Base-by-base conservation (phyloP, 2,329 filamentous ascomycete species). In the Aaosphaeria arxii region DNA sequence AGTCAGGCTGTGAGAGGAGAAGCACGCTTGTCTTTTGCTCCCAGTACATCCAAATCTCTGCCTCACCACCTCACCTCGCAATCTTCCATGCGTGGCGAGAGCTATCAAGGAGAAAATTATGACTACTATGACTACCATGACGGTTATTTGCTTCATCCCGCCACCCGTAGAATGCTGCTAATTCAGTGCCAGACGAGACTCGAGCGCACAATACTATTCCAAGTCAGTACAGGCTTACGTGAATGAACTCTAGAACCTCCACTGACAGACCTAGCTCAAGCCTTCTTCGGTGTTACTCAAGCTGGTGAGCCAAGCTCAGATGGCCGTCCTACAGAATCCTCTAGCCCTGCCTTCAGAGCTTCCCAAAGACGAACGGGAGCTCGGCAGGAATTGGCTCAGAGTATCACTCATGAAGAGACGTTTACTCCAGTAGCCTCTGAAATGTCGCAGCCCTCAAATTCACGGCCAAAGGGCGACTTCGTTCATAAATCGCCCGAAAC, bases 341-440 rank as follows among this genome's bases (percentile, higher is more conserved):
- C 73, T 2, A 76, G 73, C 51, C 74, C 74, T 31, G 63, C 69
- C 2, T 63, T 71, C 42, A 63, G 53, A 38, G 72, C 71, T 11
- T 62, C 65, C 31, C 67, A 66, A 48, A 57, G 70, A 35, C 59
- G 56, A 45, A 47, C 44, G 5, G 48, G 9, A 11, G 33, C 33
- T 13, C 33, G 13, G 13, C 9, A 51, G 17, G 17, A 24, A 24
- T 24, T 24, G 17, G 17, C 17, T 24, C 17, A 24, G 17, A 24
- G 17, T 3, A 24, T 24, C 17, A 24, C 17, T 3, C 17, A 24
- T 24, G 17, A 24, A 24, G 17, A 24, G 17, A 24, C 17, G 17
- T 24, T 24, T 24, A 24, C 17, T 24, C 17, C 17, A 24, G 17
- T 24, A 24, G 17, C 17, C 17, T 24, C 17, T 24, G 17, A 24